Percentiles rank a stretch among this genome's conserved stretches.
phyloP scores from a whole-genome alignment of 2,329 filamentous ascomycete genomes.

The Dryadomyces sulphureus region DNA sequence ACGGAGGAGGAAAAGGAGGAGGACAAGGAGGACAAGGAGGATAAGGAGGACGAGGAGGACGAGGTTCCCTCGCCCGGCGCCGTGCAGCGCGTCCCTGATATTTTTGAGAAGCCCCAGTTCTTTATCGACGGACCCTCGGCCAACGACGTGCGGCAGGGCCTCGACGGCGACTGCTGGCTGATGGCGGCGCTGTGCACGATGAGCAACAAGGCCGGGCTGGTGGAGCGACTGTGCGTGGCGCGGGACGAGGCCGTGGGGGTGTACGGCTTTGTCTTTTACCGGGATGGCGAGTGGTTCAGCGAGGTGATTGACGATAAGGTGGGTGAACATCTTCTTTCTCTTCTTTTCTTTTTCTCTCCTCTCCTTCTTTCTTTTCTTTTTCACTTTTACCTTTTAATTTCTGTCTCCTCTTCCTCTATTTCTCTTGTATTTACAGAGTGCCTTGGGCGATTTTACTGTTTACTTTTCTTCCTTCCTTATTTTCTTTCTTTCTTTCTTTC shows the following conservation, averaged over 20 bases:
- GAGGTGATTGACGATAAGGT: slow-evolving; percentile 41
- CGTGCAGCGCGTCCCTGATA: slow-evolving; percentile 58
- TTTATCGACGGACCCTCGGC: slow-evolving; percentile 64
- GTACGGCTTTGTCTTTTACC: slow-evolving; percentile 74
- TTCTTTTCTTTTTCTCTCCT: not conserved
- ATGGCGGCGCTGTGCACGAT: slow-evolving; percentile 68
- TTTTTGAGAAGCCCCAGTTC: slow-evolving; percentile 64
- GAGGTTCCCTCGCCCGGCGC: slow-evolving; percentile 25
- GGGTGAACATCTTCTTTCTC: not conserved
- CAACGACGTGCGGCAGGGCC: slow-evolving; percentile 66
- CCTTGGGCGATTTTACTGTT: no score
- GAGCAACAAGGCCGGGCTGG: slow-evolving; percentile 55
- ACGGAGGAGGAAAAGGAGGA: not conserved
- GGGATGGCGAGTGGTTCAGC: slow-evolving; percentile 60
- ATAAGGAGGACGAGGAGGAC: not conserved
- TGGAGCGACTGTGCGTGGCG: slow-evolving; percentile 60
- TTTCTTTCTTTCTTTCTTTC: no score
- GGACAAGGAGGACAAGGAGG: not conserved
- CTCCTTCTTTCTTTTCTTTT: no score
- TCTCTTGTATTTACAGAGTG: no score
- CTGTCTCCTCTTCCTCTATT: no score
- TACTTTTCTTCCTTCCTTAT: no score
- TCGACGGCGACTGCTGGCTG: slow-evolving; percentile 74
- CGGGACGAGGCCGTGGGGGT: slow-evolving; percentile 61
- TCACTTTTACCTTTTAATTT: no score